Base-by-base conservation (phyloP, 768 basidiomycete species). In the Suillus subluteus region DNA sequence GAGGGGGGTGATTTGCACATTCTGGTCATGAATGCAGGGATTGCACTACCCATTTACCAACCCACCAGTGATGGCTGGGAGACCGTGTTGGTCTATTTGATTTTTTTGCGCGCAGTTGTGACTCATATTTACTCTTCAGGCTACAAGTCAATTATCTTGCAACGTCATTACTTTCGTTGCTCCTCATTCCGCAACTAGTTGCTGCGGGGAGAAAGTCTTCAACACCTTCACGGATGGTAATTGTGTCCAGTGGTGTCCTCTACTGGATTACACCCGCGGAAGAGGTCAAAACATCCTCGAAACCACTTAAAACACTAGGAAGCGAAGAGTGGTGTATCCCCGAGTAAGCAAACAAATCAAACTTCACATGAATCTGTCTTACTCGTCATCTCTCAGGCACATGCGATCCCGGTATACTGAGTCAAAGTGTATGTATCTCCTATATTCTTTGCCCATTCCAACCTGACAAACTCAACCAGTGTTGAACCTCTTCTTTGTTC, bases 41-140 rank as follows among this genome's bases (percentile, higher is more conserved):
- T 80, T 2, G 26, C 62, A 0, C 2, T 23, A 0, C 1, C 0
- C 2, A 59, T n/a, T 11, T 79, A 77, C 40, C 44, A 72, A 7
- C 56, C 68, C 11, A 82, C 81, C 0, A 43, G 62, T 0, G 81
- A 86, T 70, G 85, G 82, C 8, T 87, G 82, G 83, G 86, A 87
- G 66, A 59, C 72, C 13, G 73, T 68, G 86, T 85, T 59, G 5
- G 78, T 71, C 23, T 23, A 16, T 56, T 6, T 30, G 3, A 3
- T 50, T 11, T 1, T 50, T 11, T 1, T 38, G 52, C 5, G n/a
- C 16, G 26, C 6, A 8, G 4, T 23, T 0, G 16, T 0, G 15
- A n/a, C 6, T 38, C 62, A 15, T 66, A 23, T 1, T 21, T 9
- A 0, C 26, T 21, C 0, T 2, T 5, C 65, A 80, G 79, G 1